Percentiles rank a stretch among this genome's conserved stretches.
Conservation (phyloP, 2,329 filamentous ascomycete species). For the Fusarium pseudograminearum region DNA sequence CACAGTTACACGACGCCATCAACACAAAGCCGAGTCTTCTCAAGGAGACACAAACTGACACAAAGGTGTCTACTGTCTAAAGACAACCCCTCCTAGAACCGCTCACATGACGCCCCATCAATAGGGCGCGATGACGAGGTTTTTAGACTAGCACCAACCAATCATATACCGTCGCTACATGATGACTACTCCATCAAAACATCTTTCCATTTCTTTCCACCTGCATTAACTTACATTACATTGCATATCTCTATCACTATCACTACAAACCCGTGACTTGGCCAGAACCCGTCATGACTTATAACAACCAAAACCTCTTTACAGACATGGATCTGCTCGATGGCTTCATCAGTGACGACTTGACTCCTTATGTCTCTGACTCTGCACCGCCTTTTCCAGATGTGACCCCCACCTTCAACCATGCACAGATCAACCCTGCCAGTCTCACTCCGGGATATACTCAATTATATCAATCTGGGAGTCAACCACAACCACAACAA, state of each 20-base stretch:
- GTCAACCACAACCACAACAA: constrained; percentile 8
- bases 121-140: constrained; percentile 44
- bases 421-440: constrained; percentile 1
- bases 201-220: constrained; percentile 25
- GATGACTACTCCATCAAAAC: constrained; percentile 10
- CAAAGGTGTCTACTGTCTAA: too few species aligned
- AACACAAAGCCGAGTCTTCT: neutral
- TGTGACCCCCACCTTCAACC: neutral
- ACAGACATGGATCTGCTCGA: constrained; percentile 36
- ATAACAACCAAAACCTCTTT: constrained; percentile 17
- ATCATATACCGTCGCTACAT: constrained; percentile 18
- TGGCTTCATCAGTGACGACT: constrained; percentile 31
- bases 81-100: neutral
- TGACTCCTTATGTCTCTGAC: constrained; percentile 29
- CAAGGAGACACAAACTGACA: neutral
- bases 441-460: neutral
- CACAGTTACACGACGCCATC: constrained; percentile 31
- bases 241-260: neutral
- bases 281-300: constrained; percentile 16
- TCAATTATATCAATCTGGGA: neutral
- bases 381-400: constrained; percentile 15
- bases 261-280: neutral
- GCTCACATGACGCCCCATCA: constrained; percentile 41
- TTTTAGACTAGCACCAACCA: constrained; percentile 1
- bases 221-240: constrained; percentile 22